Evolutionary conservation across 768 basidiomycete species (phyloP).

Genomic region (Macrolepiota fuliginosa): DNA sequence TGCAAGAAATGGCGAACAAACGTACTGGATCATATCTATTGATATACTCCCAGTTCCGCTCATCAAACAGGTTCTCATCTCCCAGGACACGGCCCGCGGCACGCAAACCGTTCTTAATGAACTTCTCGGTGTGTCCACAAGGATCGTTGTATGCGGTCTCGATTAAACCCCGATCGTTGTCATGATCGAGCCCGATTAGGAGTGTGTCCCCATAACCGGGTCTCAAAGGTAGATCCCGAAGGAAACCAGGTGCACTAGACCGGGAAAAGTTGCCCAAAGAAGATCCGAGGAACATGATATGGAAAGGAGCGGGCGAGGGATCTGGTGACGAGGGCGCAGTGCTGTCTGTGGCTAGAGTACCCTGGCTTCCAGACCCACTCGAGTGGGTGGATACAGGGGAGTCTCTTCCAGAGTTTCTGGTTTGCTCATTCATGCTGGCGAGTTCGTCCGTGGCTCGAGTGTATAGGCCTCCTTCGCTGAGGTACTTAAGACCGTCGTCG

Average conservation of each 20-base stretch:
- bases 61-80: slow-evolving; percentile 59
- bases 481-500: slow-evolving; percentile 81
- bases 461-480: slow-evolving; percentile 52
- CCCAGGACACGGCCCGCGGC: slow-evolving; percentile 69
- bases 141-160: slow-evolving; percentile 87
- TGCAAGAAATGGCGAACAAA: slow-evolving; percentile 1
- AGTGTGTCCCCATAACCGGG: slow-evolving; percentile 77
- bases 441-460: background rate
- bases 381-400: slow-evolving; percentile 29
- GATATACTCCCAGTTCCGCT: slow-evolving; percentile 75
- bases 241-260: slow-evolving; percentile 65
- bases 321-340: slow-evolving; percentile 49
- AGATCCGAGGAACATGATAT: slow-evolving; percentile 89
- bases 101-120: slow-evolving; percentile 85
- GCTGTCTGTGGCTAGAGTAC: slow-evolving; percentile 9
- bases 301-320: slow-evolving; percentile 50
- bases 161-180: slow-evolving; percentile 66
- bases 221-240: slow-evolving; percentile 75
- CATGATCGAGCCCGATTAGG: slow-evolving; percentile 88
- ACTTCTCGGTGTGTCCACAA: slow-evolving; percentile 65
- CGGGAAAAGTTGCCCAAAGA: slow-evolving; percentile 89
- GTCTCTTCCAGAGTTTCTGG: slow-evolving; percentile 19
- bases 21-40: slow-evolving; percentile 49
- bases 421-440: background rate
- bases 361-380: slow-evolving; percentile 19